Base-by-base conservation (phyloP, 306 rosid genomes). In the Chamaecrista fasciculata region DNA sequence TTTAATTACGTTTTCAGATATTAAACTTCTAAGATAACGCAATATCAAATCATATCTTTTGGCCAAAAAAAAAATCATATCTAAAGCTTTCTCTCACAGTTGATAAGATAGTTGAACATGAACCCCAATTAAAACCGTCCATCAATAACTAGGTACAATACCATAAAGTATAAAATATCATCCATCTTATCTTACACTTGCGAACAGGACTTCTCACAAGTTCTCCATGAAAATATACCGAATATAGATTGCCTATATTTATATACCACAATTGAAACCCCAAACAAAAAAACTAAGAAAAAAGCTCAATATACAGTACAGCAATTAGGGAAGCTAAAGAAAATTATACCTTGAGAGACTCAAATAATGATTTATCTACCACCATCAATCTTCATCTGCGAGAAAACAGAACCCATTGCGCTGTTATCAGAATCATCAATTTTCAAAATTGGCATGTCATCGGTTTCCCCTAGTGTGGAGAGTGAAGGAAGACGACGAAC, bases 401-500 rank as follows among this genome's bases (percentile, higher is more conserved):
- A 83, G 80, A 83, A 80, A 66, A 83, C 80, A 0, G 37, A 56
- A 60, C 70, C 73, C 0, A 1, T 73, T 7, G 70, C 82, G 60
- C 28, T 60, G 3, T 29, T 42, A 20, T 36, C 67, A 0, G 78
- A 71, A 20, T 74, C 80, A 72, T 79, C 79, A 59, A 15, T 19
- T 49, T 9, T 66, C 28, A 44, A 31, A 19, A 75, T 57, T 2
- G 83, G 31, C 62, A 60, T 18, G 29, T 57, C 79, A 51, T 78
- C 83, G 5, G 25, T 21, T 40, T 78, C 85, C 29, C 52, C 64
- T 10, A 55, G 77, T 18, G 82, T 34, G 24, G 83, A 67, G 4
- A 77, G 60, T 0, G 83, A 77, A 59, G 85, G 78, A 63, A 81
- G 73, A 19, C 77, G 72, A 37, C 66, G 12, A 8, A 69, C 28